Evolutionary conservation across 2,329 filamentous ascomycete genomes (phyloP).

Genomic region (Cadophora sp.): DNA sequence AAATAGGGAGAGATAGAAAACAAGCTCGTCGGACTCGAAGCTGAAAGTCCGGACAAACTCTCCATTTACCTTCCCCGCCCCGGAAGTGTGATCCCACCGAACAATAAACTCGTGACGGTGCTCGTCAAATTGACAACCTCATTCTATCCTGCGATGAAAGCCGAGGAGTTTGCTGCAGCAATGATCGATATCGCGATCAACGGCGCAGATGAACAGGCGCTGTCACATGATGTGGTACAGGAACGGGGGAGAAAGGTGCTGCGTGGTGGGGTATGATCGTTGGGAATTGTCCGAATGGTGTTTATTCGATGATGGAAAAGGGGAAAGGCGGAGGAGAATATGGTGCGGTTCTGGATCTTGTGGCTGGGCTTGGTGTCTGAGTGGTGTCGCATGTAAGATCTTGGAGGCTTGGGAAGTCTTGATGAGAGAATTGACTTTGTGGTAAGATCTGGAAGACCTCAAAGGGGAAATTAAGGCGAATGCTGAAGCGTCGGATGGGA

Average conservation of each 20-base stretch:
- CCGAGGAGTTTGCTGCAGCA: slow-evolving; percentile 21
- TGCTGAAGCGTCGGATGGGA: not conserved
- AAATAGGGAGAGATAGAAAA: slow-evolving; percentile 18
- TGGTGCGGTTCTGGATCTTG: slow-evolving; percentile 8
- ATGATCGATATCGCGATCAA: slow-evolving; percentile 21
- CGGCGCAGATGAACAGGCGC: slow-evolving; percentile 1
- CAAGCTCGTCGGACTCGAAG: slow-evolving; percentile 13
- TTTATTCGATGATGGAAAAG: not conserved
- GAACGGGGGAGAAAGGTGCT: slow-evolving; percentile 10
- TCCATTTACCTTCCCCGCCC: slow-evolving; percentile 11
- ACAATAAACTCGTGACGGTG: slow-evolving; percentile 12
- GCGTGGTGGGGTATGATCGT: not conserved
- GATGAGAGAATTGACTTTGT: not conserved
- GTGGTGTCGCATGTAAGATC: slow-evolving; percentile 3
- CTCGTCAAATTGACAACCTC: slow-evolving; percentile 6
- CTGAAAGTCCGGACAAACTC: slow-evolving; percentile 1
- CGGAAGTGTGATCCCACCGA: slow-evolving; percentile 17
- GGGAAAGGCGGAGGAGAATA: not conserved
- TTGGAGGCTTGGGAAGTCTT: slow-evolving; percentile 2
- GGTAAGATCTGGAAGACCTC: not conserved
- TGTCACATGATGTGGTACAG: slow-evolving; percentile 8
- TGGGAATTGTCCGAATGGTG: not conserved
- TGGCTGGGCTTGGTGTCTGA: slow-evolving; percentile 7
- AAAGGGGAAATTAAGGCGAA: not conserved
- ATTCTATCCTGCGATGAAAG: slow-evolving; percentile 18